Evolutionary conservation across 768 basidiomycete species (phyloP).

Genomic region (Naganishia onofrii): DNA sequence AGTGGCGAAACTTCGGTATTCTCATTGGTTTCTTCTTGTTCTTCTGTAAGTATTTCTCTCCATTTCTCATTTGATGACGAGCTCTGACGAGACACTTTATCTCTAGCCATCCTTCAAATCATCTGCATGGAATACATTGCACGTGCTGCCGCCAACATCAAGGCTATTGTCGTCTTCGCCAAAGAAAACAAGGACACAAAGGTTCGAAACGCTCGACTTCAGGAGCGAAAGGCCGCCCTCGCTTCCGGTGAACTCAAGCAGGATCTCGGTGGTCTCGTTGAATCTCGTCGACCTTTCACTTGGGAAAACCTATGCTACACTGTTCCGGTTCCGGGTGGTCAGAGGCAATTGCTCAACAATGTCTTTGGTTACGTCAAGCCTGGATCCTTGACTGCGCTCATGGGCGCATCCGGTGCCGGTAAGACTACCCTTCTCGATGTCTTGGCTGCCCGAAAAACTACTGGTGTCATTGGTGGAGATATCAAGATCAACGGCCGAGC

Average conservation of each 20-base stretch:
- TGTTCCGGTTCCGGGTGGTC: constrained; percentile 52
- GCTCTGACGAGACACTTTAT: not conserved
- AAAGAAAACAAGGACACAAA: constrained; percentile 57
- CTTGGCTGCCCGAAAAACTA: constrained; percentile 59
- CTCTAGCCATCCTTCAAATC: constrained; percentile 62
- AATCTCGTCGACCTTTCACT: constrained; percentile 63
- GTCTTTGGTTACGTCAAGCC: constrained; percentile 55
- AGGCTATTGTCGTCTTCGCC: constrained; percentile 63
- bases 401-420: constrained; percentile 57
- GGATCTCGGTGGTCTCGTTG: constrained; percentile 53
- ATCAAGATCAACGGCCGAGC: constrained; percentile 65
- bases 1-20: constrained; percentile 60
- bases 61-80: not conserved
- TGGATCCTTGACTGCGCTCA: constrained; percentile 54
- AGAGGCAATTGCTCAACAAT: constrained; percentile 49
- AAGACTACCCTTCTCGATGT: constrained; percentile 62
- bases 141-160: constrained; percentile 37
- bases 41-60: constrained; percentile 54
- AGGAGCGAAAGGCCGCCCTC: constrained; percentile 58
- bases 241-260: constrained; percentile 54
- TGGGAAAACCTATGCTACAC: constrained; percentile 65
- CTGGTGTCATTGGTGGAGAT: constrained; percentile 74
- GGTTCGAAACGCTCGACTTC: constrained; percentile 53
- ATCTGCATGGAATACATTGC: constrained; percentile 55
- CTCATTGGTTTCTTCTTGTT: constrained; percentile 67